These are phyloP conservation scores for Stagonosporopsis vannaccii DNA, from an alignment of 2,329 filamentous ascomycete genomes.

Conservation along the genomic window DNA sequence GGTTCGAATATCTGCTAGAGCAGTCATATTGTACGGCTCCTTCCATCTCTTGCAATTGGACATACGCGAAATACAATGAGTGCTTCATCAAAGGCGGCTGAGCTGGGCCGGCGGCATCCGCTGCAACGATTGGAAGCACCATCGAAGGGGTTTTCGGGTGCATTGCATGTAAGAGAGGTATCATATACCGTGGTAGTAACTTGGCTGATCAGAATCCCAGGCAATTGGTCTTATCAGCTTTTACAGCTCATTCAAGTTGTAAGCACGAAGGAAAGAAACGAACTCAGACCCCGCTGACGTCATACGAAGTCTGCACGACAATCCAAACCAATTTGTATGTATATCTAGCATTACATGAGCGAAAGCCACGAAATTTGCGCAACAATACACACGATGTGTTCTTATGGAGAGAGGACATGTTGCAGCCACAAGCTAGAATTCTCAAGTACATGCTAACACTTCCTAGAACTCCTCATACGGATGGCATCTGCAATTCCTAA, in stretches of 20 bases:
- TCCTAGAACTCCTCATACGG: conserved; percentile 65
- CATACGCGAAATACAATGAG: conserved; percentile 19
- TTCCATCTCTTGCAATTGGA: background rate
- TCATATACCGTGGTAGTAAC: background rate
- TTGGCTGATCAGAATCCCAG: conserved; percentile 22
- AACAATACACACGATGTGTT: background rate
- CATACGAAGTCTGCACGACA: conserved; percentile 35
- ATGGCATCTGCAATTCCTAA: conserved; percentile 75
- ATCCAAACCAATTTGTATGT: conserved; percentile 39
- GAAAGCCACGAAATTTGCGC: background rate
- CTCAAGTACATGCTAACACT: background rate
- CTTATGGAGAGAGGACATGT: background rate
- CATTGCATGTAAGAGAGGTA: conserved; percentile 62
- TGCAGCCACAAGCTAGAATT: background rate
- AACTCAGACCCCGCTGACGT: conserved; percentile 25
- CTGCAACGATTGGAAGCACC: conserved; percentile 72
- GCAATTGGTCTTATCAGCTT: conserved; percentile 54
- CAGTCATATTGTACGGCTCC: background rate
- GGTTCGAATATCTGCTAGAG: background rate
- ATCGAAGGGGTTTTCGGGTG: conserved; percentile 67
- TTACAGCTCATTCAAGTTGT: conserved; percentile 55
- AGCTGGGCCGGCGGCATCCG: conserved; percentile 59
- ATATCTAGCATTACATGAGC: background rate
- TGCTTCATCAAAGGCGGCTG: conserved; percentile 25
- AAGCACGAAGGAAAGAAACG: background rate